These are phyloP conservation scores for Trichoderma endophyticum DNA, from an alignment of 2,329 filamentous ascomycete genomes.

Conservation along the genomic window DNA sequence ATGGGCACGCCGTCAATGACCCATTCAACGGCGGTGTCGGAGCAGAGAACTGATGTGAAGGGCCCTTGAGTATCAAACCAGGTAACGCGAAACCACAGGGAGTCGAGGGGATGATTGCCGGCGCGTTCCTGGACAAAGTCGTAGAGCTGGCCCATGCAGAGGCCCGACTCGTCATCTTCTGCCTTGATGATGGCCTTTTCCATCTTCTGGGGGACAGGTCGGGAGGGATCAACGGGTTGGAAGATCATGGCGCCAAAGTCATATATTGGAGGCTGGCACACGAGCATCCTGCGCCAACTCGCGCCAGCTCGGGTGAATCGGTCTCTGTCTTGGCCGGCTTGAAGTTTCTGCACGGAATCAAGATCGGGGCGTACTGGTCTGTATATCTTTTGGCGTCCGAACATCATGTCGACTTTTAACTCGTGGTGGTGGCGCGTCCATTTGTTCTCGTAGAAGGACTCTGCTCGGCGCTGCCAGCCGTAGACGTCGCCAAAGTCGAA, in stretches of 20 bases:
- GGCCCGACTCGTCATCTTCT: not conserved
- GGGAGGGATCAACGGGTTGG: not conserved
- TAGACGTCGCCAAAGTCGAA: not conserved
- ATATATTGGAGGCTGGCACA: not conserved
- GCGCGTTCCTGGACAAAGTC: not conserved
- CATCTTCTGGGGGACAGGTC: not conserved
- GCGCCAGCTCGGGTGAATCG: not conserved
- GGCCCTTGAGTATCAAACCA: not conserved
- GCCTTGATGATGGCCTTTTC: not conserved
- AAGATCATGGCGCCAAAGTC: not conserved
- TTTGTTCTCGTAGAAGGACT: not conserved
- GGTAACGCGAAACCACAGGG: not conserved
- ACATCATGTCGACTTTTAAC: not conserved
- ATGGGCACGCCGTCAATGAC: not conserved
- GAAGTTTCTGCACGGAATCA: not conserved
- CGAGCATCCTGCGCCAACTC: conserved; percentile 7
- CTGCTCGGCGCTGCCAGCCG: not conserved
- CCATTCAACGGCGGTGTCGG: not conserved
- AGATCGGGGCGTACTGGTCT: not conserved
- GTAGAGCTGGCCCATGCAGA: conserved; percentile 8
- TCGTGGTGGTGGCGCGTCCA: not conserved
- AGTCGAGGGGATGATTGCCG: not conserved
- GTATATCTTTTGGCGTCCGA: not conserved
- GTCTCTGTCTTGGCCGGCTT: not conserved
- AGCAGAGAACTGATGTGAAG: not conserved